phyloP scores from a whole-genome alignment of 495 filamentous ascomycete genomes.

The Terfezia claveryi region DNA sequence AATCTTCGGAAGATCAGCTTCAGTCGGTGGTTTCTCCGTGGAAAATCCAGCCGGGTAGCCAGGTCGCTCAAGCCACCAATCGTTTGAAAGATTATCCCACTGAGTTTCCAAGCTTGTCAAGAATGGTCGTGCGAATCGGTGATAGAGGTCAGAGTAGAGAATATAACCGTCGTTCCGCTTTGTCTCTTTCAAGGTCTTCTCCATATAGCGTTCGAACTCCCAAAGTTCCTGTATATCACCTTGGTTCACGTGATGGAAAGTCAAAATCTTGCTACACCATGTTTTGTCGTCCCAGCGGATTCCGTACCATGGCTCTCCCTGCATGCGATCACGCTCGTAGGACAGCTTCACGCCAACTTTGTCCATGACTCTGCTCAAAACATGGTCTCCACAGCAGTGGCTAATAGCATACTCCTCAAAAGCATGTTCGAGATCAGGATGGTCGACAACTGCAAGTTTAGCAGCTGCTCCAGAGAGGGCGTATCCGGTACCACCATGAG shows the following conservation, averaged over 20 bases:
- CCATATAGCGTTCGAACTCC: neutral
- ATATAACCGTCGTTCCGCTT: neutral
- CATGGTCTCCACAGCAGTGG: conserved; percentile 48
- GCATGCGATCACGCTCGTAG: neutral
- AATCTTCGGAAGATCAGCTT: neutral
- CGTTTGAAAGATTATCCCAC: neutral
- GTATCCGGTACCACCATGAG: conserved; percentile 48
- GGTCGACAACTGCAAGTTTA: conserved; percentile 25
- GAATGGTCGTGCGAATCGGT: neutral
- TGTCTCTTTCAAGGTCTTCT: neutral
- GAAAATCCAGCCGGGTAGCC: neutral
- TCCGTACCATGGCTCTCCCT: neutral
- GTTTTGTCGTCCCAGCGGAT: neutral
- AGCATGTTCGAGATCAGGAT: conserved; percentile 25
- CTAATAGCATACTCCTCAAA: conserved; percentile 31
- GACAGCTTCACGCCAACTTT: neutral
- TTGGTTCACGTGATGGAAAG: neutral
- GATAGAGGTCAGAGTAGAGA: neutral
- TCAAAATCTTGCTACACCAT: neutral
- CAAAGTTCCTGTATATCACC: neutral
- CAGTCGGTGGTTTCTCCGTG: neutral
- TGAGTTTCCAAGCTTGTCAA: neutral
- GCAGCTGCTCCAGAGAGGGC: conserved; percentile 36
- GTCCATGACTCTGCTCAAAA: conserved; percentile 23
- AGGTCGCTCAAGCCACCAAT: neutral